Base-by-base conservation (phyloP, 2,329 filamentous ascomycete genomes). In the Diplodia sapinea region DNA sequence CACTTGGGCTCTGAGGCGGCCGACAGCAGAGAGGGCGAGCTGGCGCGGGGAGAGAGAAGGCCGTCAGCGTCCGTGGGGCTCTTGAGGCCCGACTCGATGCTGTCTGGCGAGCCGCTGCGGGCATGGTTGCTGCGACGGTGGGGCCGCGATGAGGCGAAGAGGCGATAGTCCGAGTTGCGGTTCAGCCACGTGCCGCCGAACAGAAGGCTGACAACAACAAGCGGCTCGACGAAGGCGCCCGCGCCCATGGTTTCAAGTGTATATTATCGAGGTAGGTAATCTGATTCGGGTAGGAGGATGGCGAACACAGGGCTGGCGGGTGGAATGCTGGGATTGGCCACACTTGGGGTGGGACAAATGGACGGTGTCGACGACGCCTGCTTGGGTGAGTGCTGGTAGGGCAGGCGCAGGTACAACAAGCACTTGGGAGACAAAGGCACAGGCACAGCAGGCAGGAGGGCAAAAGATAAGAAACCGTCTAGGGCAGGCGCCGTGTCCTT, bases 151-250 rank as follows among this genome's bases (percentile, higher is more conserved):
- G 74, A 70, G 68, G 73, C 72, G 70, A 79, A 78, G 40, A 78
- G 73, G 67, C 75, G 74, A 69, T 79, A 79, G 13, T 76, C 71
- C 65, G 73, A 77, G 69, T 84, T 81, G 50, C 87, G 82, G 74
- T 90, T 89, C 71, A 89, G 82, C 81, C 86, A 86, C 17, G 87
- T 88, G 31, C 88, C 87, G 67, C 85, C 85, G 68, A 87, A 83
- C 15, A 90, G 82, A 29, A 90, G 80, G 26, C 82, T 80, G 64
- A 89, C 78, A 38, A 90, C 87, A 2, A 88, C 82, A 15, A 88
- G 77, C n/a, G 87, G 88, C 72, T 90, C 88, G 66, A 88, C 77
- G 69, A 88, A 80, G 17, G 85, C 84, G 52, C 87, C 86, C 54
- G 81, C 79, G 43, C 85, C 86, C 85, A 87, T 87, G 68, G 12